phyloP scores from a whole-genome alignment of 2,329 filamentous ascomycete species.

The Aspergillus tamarii region DNA sequence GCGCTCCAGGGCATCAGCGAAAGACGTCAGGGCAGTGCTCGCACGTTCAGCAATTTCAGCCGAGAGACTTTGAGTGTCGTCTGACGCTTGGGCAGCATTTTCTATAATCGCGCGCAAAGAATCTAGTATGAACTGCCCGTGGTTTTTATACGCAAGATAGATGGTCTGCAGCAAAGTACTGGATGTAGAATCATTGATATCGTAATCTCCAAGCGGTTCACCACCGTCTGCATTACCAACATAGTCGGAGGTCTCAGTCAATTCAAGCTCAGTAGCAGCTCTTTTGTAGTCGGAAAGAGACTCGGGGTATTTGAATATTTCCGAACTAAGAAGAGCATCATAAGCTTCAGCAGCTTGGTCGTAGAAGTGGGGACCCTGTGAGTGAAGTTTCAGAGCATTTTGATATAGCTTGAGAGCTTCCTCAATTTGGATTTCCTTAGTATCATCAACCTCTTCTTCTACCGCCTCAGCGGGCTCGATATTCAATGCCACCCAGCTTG shows the following conservation, averaged over 20 bases:
- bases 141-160: slow-evolving; percentile 93
- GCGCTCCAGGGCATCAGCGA: slow-evolving; percentile 65
- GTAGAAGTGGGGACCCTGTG: slow-evolving; percentile 78
- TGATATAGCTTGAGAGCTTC: slow-evolving; percentile 96
- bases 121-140: slow-evolving; percentile 90
- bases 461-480: slow-evolving; percentile 88
- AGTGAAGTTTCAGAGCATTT: slow-evolving; percentile 84
- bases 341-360: slow-evolving; percentile 80
- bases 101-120: slow-evolving; percentile 59
- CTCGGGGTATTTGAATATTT: slow-evolving; percentile 92
- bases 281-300: slow-evolving; percentile 82
- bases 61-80: slow-evolving; percentile 19
- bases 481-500: slow-evolving; percentile 83
- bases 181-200: slow-evolving; percentile 71
- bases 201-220: slow-evolving; percentile 52
- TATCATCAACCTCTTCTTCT: slow-evolving; percentile 91
- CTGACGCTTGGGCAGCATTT: slow-evolving; percentile 19
- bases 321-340: slow-evolving; percentile 80
- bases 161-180: slow-evolving; percentile 86
- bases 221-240: slow-evolving; percentile 21
- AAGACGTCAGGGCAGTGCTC: slow-evolving; percentile 53
- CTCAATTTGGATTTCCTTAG: slow-evolving; percentile 94
- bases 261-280: slow-evolving; percentile 54
- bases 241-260: slow-evolving; percentile 48
- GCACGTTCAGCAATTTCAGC: slow-evolving; percentile 40